Evolutionary conservation across 768 basidiomycete genomes (phyloP).

Genomic region (Russula compacta): DNA sequence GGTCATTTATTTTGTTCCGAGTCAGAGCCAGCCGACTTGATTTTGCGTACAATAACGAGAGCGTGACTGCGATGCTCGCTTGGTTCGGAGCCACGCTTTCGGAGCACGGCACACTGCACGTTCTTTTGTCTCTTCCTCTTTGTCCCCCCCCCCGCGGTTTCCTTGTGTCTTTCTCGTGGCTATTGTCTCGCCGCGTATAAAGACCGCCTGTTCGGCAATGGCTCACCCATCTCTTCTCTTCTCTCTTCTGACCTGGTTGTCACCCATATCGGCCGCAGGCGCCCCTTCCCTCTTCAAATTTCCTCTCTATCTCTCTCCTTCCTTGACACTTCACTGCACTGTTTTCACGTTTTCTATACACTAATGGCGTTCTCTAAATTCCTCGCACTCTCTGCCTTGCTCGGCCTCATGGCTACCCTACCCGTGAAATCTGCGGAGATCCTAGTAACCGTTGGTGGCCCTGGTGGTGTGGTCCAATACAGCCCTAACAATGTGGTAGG

Average conservation of each 20-base stretch:
- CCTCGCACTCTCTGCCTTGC: conserved; percentile 18
- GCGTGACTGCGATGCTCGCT: not conserved
- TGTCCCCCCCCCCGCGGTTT: not conserved
- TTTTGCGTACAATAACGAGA: not conserved
- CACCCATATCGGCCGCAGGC: not conserved
- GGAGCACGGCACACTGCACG: not conserved
- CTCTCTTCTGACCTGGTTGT: conserved; percentile 16
- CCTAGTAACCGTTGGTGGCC: conserved; percentile 42
- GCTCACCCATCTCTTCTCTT: not conserved
- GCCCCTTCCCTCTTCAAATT: not conserved
- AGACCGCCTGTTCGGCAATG: not conserved
- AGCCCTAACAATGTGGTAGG: conserved; percentile 31
- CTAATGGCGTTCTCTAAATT: conserved; percentile 19
- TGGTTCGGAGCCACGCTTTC: not conserved
- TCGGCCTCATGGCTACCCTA: conserved; percentile 28
- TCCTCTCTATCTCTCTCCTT: not conserved
- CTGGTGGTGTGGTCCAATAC: conserved; percentile 31
- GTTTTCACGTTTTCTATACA: not conserved
- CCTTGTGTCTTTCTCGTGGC: not conserved
- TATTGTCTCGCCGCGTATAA: conserved; percentile 14
- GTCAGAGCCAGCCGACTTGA: too few relatives aligned
- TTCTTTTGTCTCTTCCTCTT: not conserved
- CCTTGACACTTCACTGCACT: conserved; percentile 3
- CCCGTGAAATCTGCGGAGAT: conserved; percentile 30
- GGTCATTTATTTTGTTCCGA: too few relatives aligned